Conservation (phyloP, 1,284 basidiomycete genomes). For the Ustilago sp. region DNA sequence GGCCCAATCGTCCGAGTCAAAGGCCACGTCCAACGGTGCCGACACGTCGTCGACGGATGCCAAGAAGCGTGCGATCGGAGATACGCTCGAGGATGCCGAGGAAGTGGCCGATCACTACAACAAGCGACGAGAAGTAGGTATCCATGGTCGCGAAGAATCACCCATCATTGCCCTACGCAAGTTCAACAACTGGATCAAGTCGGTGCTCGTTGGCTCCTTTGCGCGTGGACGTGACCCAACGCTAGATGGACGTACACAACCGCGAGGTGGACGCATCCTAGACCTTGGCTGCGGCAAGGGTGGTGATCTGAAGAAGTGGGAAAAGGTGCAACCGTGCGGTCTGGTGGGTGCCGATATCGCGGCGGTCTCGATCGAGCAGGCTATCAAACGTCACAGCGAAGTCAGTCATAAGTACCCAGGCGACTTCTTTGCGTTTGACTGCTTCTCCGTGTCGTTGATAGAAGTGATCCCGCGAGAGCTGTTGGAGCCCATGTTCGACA, state of each 20-base stretch:
- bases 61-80: constrained; percentile 29
- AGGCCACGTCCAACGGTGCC: neutral
- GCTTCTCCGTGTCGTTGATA: constrained; percentile 80
- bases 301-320: constrained; percentile 96
- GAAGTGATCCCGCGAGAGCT: constrained; percentile 77
- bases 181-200: constrained; percentile 89
- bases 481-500: constrained; percentile 80
- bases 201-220: constrained; percentile 52
- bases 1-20: neutral
- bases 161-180: constrained; percentile 95
- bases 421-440: constrained; percentile 87
- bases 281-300: constrained; percentile 99
- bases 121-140: constrained; percentile 87
- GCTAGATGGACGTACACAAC: constrained; percentile 29
- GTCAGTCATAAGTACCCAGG: constrained; percentile 77
- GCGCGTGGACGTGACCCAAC: constrained; percentile 33
- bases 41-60: constrained; percentile 4
- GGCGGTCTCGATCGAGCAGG: constrained; percentile 88
- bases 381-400: constrained; percentile 76
- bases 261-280: constrained; percentile 78
- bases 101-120: constrained; percentile 75
- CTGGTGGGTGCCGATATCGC: constrained; percentile 92
- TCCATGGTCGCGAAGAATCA: constrained; percentile 84
- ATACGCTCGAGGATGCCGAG: constrained; percentile 43
- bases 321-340: constrained; percentile 83